Evolutionary conservation across 768 basidiomycete species (phyloP), one percentile per base, ranked within the genome.

Genomic region (Suillus hirtellus): DNA sequence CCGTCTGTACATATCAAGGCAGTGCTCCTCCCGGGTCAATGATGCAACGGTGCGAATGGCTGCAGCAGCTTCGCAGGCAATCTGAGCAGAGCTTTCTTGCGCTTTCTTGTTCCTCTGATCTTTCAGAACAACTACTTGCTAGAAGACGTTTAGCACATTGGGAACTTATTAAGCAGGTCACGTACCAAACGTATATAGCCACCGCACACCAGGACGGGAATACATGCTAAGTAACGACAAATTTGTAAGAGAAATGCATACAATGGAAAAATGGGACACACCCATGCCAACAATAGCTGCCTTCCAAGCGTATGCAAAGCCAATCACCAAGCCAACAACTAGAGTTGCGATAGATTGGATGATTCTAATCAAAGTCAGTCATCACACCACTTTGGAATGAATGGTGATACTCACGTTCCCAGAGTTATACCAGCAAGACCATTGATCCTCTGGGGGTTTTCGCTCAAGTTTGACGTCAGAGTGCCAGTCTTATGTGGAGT

Each of bases 21-120:
- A 93, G 65, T 95, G 92, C 31, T 88, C 83, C 73, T 98, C 96
- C 24, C 95, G 81, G 0, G 93, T 96, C 50, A 98, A 80, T 1
- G 89, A 82, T 10, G 95, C 94, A 38, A 98, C 94, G 1, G 96
- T 97, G 44, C 92, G 85, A 68, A 98, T 96, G 14, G 96, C 84
- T 11, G 84, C 90, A 38, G 94, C 93, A 37, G 94, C 93, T 75
- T 98, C 96, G 67, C 93, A 95, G 44, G 95, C 95, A 19, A 95
- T 72, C 64, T 96, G 94, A 8, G 95, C 92, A 31, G 92, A 93
- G 7, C 75, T 75, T 68, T 89, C 91, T 71, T 98, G 93, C 0
- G 88, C 80, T 68, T 82, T 81, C 77, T 93, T 93, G 80, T 93
- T 94, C 66, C 80, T 75, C 71, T 91, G 85, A 69, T 92, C 94